Conservation (phyloP, 2,329 filamentous ascomycete species). For the Metarhizium sp. region DNA sequence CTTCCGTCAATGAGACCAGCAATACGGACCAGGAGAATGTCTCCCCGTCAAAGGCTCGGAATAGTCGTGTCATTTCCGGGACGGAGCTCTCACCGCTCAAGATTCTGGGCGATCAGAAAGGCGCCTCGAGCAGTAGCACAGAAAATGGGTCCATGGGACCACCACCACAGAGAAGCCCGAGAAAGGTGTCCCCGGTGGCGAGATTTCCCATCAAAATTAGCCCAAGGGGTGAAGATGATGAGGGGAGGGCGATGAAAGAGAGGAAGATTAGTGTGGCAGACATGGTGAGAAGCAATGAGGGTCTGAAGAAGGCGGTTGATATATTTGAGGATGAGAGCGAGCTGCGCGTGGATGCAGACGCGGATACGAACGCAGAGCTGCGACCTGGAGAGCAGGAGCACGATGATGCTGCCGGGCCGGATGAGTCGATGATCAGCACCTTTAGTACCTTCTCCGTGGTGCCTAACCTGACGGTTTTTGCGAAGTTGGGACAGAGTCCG, state of each 20-base stretch:
- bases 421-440: slow-evolving; percentile 69
- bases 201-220: slow-evolving; percentile 53
- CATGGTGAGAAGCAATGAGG: slow-evolving; percentile 43
- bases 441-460: slow-evolving; percentile 87
- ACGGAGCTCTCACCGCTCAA: slow-evolving; percentile 48
- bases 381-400: slow-evolving; percentile 21
- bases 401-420: slow-evolving; percentile 41
- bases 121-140: slow-evolving; percentile 13
- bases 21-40: slow-evolving; percentile 35
- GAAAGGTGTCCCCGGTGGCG: slow-evolving; percentile 42
- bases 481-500: slow-evolving; percentile 60
- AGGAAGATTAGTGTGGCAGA: slow-evolving; percentile 41
- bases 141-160: neutral
- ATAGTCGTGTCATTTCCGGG: slow-evolving; percentile 48
- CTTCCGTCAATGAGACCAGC: slow-evolving; percentile 21
- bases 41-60: slow-evolving; percentile 36
- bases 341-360: slow-evolving; percentile 17
- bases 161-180: slow-evolving; percentile 30
- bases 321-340: slow-evolving; percentile 49
- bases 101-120: slow-evolving; percentile 34
- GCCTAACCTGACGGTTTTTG: slow-evolving; percentile 77
- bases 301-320: slow-evolving; percentile 48
- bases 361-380: slow-evolving; percentile 13
- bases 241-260: slow-evolving; percentile 17
- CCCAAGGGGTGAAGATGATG: slow-evolving; percentile 13